These are phyloP conservation scores for Limtongia smithiae DNA, from an alignment of 805 yeast species.

Conservation along the genomic window DNA sequence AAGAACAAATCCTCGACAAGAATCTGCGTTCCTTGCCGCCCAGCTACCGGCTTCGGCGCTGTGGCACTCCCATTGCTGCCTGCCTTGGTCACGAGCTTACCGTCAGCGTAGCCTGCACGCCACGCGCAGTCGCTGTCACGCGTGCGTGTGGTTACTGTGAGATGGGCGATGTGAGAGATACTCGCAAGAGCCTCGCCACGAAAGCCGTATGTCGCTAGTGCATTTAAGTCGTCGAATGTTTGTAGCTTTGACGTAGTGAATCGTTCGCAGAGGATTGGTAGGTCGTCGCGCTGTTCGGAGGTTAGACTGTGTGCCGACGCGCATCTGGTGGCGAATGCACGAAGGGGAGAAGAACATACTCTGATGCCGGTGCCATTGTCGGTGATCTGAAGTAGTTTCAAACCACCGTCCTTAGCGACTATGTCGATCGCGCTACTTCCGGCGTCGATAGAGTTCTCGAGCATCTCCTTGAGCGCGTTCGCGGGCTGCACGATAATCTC, in stretches of 20 bases:
- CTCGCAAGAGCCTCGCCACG: conserved; percentile 96
- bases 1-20: conserved; percentile 85
- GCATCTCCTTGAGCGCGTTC: conserved; percentile 86
- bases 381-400: conserved; percentile 76
- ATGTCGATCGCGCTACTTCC: conserved; percentile 69
- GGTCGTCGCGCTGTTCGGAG: conserved; percentile 50
- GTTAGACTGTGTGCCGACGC: not conserved
- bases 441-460: conserved; percentile 93
- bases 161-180: conserved; percentile 82
- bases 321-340: too few species aligned
- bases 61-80: conserved; percentile 40
- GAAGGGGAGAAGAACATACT: conserved; percentile 24
- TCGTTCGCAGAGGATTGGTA: conserved; percentile 78
- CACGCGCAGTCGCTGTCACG: conserved; percentile 61
- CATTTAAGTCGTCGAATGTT: conserved; percentile 68
- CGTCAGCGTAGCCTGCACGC: conserved; percentile 64
- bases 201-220: conserved; percentile 82
- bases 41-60: conserved; percentile 74
- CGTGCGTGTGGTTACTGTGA: conserved; percentile 76
- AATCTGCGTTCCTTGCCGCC: conserved; percentile 80
- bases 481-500: conserved; percentile 92
- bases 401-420: conserved; percentile 85
- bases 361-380: conserved; percentile 86
- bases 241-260: conserved; percentile 85
- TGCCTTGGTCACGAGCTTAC: conserved; percentile 47